These are phyloP conservation scores for Esteya vermicola DNA, from an alignment of 2,329 filamentous ascomycete genomes.

Conservation along the genomic window DNA sequence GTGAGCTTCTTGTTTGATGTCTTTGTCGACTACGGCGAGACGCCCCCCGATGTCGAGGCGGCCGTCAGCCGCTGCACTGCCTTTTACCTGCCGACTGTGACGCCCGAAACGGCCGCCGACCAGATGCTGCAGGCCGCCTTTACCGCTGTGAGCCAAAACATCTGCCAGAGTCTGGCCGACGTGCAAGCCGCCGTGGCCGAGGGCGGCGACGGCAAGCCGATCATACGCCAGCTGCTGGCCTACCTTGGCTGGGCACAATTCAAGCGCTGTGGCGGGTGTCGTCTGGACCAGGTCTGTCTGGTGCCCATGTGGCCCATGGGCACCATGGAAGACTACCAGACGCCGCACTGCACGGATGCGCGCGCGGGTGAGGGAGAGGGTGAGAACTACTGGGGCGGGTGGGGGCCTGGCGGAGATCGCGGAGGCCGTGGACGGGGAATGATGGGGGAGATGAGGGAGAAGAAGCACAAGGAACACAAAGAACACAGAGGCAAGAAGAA, in stretches of 20 bases:
- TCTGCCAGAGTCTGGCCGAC: neutral
- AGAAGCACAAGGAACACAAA: no score
- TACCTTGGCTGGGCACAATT: slow-evolving; percentile 5
- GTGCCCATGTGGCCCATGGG: neutral
- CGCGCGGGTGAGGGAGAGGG: neutral
- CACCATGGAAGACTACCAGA: neutral
- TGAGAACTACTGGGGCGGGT: neutral
- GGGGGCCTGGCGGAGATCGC: no score
- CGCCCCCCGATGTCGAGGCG: neutral
- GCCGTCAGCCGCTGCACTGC: neutral
- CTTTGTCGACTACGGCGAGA: slow-evolving; percentile 1
- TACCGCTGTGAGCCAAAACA: neutral
- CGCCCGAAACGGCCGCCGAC: neutral
- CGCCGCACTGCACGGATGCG: neutral
- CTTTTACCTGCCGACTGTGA: neutral
- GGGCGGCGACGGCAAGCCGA: neutral
- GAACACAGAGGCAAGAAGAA: no score
- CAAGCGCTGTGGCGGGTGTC: neutral
- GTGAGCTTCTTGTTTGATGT: neutral
- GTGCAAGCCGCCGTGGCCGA: neutral
- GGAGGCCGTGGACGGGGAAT: no score
- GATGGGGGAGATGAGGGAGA: no score
- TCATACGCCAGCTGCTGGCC: neutral
- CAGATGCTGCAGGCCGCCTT: slow-evolving; percentile 3
- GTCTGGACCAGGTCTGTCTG: neutral